Conservation (phyloP, 306 rosid genomes). For the Cicer yamashitae region DNA sequence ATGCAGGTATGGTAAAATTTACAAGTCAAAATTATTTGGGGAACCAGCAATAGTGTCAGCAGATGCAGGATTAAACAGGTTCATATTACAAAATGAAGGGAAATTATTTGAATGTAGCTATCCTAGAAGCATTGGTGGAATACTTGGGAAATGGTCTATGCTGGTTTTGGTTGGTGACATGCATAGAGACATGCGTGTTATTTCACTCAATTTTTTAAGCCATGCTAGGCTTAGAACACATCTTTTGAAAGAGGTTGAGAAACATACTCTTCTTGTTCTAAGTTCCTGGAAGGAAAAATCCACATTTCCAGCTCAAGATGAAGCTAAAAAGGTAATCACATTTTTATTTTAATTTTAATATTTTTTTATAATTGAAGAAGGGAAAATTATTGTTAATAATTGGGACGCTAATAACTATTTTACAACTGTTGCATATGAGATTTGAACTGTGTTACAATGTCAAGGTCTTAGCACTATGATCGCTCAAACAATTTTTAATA, state of each 20-base stretch:
- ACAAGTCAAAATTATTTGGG: slow-evolving; percentile 88
- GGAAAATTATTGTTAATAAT: too few species aligned
- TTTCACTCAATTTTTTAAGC: slow-evolving; percentile 86
- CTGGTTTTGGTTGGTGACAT: slow-evolving; percentile 97
- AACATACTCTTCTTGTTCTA: slow-evolving; percentile 73
- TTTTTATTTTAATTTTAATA: not conserved
- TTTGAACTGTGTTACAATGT: too few species aligned
- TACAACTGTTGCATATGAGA: too few species aligned
- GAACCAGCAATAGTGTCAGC: slow-evolving; percentile 92
- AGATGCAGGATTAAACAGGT: slow-evolving; percentile 86
- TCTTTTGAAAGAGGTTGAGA: slow-evolving; percentile 77
- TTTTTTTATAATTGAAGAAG: not conserved
- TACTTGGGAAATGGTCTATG: slow-evolving; percentile 99
- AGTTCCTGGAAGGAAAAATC: slow-evolving; percentile 67
- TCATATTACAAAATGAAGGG: slow-evolving; percentile 92
- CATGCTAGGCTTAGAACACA: slow-evolving; percentile 77
- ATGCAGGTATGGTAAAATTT: slow-evolving; percentile 85
- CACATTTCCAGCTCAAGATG: slow-evolving; percentile 85
- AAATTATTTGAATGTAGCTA: slow-evolving; percentile 91
- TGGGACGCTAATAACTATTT: too few species aligned
- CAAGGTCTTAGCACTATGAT: too few species aligned
- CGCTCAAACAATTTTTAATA: too few species aligned
- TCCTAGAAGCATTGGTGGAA: slow-evolving; percentile 94
- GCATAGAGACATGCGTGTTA: slow-evolving; percentile 91
- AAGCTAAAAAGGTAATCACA: slow-evolving; percentile 77